Evolutionary conservation across 192 early-diverging fungal genomes (phyloP).

Genomic region (Hyaloraphidium curvatum): DNA sequence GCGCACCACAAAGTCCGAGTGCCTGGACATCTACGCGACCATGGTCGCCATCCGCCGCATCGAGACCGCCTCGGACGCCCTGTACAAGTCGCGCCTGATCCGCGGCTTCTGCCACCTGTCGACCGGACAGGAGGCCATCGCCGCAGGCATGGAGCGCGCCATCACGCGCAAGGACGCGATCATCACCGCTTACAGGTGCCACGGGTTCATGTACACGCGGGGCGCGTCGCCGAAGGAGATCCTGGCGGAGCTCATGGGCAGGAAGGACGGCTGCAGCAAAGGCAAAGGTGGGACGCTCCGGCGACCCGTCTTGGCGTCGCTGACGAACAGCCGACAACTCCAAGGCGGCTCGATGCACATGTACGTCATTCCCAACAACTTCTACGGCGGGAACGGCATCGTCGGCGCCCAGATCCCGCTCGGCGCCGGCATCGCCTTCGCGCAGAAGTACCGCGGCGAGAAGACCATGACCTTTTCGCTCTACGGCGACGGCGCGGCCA

Average conservation of each 20-base stretch:
- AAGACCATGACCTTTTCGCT: slow-evolving; percentile 69
- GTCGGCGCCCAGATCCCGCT: slow-evolving; percentile 90
- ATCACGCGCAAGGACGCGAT: slow-evolving; percentile 74
- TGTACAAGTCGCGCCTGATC: slow-evolving; percentile 93
- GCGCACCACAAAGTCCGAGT: slow-evolving; percentile 45
- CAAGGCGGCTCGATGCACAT: slow-evolving; percentile 92
- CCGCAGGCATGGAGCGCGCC: slow-evolving; percentile 83
- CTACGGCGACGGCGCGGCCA: slow-evolving; percentile 94
- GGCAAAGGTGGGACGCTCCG: slow-evolving; percentile 51
- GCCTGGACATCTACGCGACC: slow-evolving; percentile 61
- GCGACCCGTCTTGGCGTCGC: background rate
- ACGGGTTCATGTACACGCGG: slow-evolving; percentile 85
- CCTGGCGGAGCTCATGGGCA: slow-evolving; percentile 63
- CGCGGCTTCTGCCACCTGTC: slow-evolving; percentile 98
- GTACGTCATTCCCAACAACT: slow-evolving; percentile 59
- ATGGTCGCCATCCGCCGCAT: slow-evolving; percentile 80
- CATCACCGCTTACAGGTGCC: slow-evolving; percentile 96
- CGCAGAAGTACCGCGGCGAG: slow-evolving; percentile 75
- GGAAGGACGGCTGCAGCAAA: slow-evolving; percentile 59
- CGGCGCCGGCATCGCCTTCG: slow-evolving; percentile 68
- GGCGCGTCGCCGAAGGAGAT: slow-evolving; percentile 44
- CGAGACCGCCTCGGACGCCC: slow-evolving; percentile 81
- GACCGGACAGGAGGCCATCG: slow-evolving; percentile 88
- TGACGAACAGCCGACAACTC: background rate
- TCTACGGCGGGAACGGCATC: slow-evolving; percentile 98